phyloP scores from a whole-genome alignment of 768 basidiomycete genomes.

The Pleurotus platypus region DNA sequence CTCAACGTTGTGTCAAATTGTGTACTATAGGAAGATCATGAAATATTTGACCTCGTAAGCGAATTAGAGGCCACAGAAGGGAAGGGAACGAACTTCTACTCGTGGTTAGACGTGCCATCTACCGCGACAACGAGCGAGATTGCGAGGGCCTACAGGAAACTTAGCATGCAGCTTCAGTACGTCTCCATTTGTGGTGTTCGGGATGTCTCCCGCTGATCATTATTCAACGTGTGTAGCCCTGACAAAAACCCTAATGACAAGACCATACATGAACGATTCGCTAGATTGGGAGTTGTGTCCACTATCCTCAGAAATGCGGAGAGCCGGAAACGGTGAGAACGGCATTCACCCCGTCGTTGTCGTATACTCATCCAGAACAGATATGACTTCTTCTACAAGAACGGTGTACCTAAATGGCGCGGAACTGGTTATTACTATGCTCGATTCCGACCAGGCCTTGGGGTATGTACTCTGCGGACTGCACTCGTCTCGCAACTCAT shows the following conservation, averaged over 20 bases:
- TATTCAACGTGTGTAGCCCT: constrained; percentile 48
- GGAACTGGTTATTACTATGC: constrained; percentile 97
- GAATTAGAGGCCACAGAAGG: constrained; percentile 82
- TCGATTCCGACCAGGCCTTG: constrained; percentile 90
- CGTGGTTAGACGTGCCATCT: constrained; percentile 79
- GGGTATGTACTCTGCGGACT: constrained; percentile 37
- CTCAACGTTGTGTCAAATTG: not conserved
- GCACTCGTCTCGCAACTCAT: not conserved
- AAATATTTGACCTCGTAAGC: constrained; percentile 92
- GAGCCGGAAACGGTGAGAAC: constrained; percentile 68
- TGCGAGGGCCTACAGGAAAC: constrained; percentile 86
- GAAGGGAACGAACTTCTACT: constrained; percentile 95
- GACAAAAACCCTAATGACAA: constrained; percentile 92
- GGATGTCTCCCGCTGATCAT: not conserved
- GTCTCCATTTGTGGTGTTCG: constrained; percentile 23
- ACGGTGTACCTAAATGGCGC: constrained; percentile 95
- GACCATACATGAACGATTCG: constrained; percentile 82
- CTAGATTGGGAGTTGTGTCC: constrained; percentile 84
- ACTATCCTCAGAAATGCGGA: constrained; percentile 77
- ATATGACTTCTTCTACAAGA: constrained; percentile 95
- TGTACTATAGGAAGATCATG: constrained; percentile 78
- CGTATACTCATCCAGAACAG: constrained; percentile 29
- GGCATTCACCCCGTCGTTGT: not conserved
- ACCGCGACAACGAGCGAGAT: constrained; percentile 77
- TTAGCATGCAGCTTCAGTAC: constrained; percentile 87